phyloP scores from a whole-genome alignment of 805 yeast species.

The Monosporozyma aquatica region DNA sequence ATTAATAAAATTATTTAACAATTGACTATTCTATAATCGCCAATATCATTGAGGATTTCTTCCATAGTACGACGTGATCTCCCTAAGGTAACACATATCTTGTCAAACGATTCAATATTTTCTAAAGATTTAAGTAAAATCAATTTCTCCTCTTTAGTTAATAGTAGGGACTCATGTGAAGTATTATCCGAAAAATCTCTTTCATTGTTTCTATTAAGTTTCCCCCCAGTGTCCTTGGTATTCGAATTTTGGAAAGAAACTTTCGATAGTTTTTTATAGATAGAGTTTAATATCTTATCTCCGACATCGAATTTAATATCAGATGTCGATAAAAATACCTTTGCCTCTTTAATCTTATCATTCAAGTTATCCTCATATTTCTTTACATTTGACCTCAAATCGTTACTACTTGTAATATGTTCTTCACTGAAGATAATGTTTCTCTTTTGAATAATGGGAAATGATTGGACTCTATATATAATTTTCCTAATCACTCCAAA shows the following conservation, averaged over 20 bases:
- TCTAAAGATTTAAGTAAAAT: slow-evolving; percentile 38
- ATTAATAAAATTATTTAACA: too few species aligned
- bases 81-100: slow-evolving; percentile 61
- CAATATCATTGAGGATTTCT: slow-evolving; percentile 36
- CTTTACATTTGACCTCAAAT: slow-evolving; percentile 5
- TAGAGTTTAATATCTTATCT: slow-evolving; percentile 22
- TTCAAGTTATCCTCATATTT: not conserved
- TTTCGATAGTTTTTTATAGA: slow-evolving; percentile 24
- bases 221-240: slow-evolving; percentile 1
- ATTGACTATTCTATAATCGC: slow-evolving; percentile 42
- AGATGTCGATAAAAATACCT: slow-evolving; percentile 23
- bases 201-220: not conserved
- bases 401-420: slow-evolving; percentile 12
- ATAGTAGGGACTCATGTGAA: slow-evolving; percentile 4
- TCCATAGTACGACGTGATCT: slow-evolving; percentile 50
- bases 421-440: slow-evolving; percentile 10
- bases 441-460: slow-evolving; percentile 45
- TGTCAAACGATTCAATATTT: slow-evolving; percentile 49
- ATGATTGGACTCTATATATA: slow-evolving; percentile 70
- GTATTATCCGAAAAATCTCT: not conserved
- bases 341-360: slow-evolving; percentile 8
- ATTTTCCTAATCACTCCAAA: slow-evolving; percentile 80
- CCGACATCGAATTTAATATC: slow-evolving; percentile 28
- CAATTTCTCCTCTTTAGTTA: slow-evolving; percentile 13
- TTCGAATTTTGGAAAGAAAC: slow-evolving; percentile 20